Base-by-base conservation (phyloP, 2,329 filamentous ascomycete genomes). In the Penicillium griseofulvum region DNA sequence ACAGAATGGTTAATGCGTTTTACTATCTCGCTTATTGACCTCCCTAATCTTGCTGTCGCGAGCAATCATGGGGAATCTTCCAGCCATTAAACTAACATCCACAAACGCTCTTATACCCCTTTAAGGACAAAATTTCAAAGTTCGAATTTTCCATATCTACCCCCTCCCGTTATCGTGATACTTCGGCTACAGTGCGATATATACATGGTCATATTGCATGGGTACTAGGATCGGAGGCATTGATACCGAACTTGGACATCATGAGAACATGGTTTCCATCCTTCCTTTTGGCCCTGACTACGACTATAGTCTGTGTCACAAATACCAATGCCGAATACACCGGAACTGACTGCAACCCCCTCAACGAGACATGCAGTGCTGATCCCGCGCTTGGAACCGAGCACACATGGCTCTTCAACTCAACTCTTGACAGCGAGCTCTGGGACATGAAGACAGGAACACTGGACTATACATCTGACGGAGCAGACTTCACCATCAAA, bases 311-410 rank as follows among this genome's bases (percentile, higher is more conserved):
- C n/a, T n/a, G n/a, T n/a, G n/a, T n/a, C n/a, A n/a, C n/a, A n/a
- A n/a, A n/a, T n/a, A n/a, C 24, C 5, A 39, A 5, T 7, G 11
- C 45, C 8, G 45, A 50, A 26, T 54, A 54, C 14, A 54, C 52
- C 11, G 52, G 46, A 28, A 91, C 90, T 10, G 73, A 80, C 43
- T 97, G 91, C 78, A 87, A 95, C 68, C 92, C 92, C 5, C 80
- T 87, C 67, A 81, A 90, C 60, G 74, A 76, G 55, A 85, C 81
- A 47, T 96, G 91, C 70, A 83, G 87, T 2, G 71, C 85, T 38
- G 83, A 94, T 71, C 80, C 84, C 2, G 91, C 89, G 11, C 81
- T 95, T 17, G 84, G 87, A 52, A 77, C 74, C 11, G 70, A 80
- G 29, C 80, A 86, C 72, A 78, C 76, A 43, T 88, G 85, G 74